Evolutionary conservation across 768 basidiomycete genomes (phyloP), one percentile per base, ranked within the genome.

Genomic region (Tylopilus felleus): DNA sequence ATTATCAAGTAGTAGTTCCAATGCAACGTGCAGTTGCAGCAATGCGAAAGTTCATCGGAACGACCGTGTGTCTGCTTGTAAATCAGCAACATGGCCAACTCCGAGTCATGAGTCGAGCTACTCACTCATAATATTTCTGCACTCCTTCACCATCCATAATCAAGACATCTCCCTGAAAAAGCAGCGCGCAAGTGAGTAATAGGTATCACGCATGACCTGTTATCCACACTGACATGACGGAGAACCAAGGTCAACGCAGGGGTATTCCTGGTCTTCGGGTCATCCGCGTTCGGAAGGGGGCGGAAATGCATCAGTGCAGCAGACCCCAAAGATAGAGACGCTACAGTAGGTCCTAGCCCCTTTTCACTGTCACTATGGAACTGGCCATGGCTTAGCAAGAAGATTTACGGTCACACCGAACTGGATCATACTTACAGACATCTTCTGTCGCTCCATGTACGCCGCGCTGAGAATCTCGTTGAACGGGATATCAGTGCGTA

Each of bases 361-460:
- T 73, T 71, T 71, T 93, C 90, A 51, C 78, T 80, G 60, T 93
- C 90, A 56, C 85, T 90, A 60, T 92, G 90, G 65, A 89, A 91
- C 88, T 90, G 52, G 29, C 22, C 47, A 56, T 31, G 56, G 8
- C 23, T 65, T 39, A 62, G 33, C 49, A 49, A 23, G n/a, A 14
- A n/a, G 25, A n/a, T 27, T 38, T 49, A 6, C 22, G n/a, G 28
- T 44, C 31, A 31, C 8, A 28, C 23, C 1, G 17, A n/a, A 50
- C 17, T 33, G 55, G 21, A 29, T 28, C 31, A 14, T 16, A 69
- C 80, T 62, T 65, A 90, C 90, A 46, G 88, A 80, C 90, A 93
- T 93, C 65, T 79, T 87, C 67, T 92, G 90, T 53, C 81, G 77
- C 62, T 89, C 86, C 87, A 92, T 90, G 61, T 93, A 93, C 1